Evolutionary conservation across 257 asterid species (phyloP), one percentile per base, ranked within the genome.

Genomic region (Avicennia marina): DNA sequence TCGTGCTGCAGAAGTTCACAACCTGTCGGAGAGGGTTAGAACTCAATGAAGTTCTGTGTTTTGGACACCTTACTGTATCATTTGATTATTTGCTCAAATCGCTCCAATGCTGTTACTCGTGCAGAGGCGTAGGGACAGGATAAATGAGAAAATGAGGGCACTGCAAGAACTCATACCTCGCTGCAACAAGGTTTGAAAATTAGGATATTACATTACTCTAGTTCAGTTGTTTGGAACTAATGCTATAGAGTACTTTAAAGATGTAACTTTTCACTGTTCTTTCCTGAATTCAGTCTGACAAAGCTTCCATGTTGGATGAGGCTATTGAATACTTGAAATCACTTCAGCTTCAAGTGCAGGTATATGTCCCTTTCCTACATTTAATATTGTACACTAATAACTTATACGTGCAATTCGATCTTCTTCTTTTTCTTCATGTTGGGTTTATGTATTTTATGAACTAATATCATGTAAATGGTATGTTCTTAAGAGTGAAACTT

Each of bases 101-200:
- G 55, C 29, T 31, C 3, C 16, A 24, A 24, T 36, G 44, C 2
- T 63, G 63, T 55, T 52, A 11, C 54, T 59, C 19, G 1, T 68
- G 65, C 81, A 89, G 97, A 82, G 85, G 72, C 94, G 97, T 39
- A 79, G 97, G 32, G 94, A 86, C 65, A 76, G 95, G 68, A 86
- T 89, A 68, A 89, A 89, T n/a, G 95, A 83, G 61, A 86, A 79
- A 72, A 89, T 89, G 89, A 86, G 47, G 72, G 78, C 89, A 25
- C 62, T 86, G 40, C 91, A 89, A 46, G 94, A 89, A 71, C 94
- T 89, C 63, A 81, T 85, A 54, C 95, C 95, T 22, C 82, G 87
- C n/a, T 89, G 96, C 76, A 85, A 89, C 62, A 89, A 89, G 95
- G 96, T 88, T 53, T 39, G 66, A 8, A 44, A 27, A 4, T 39